Evolutionary conservation across 148 eudicot genomes (phyloP).

Genomic region (Beta vulgaris): DNA sequence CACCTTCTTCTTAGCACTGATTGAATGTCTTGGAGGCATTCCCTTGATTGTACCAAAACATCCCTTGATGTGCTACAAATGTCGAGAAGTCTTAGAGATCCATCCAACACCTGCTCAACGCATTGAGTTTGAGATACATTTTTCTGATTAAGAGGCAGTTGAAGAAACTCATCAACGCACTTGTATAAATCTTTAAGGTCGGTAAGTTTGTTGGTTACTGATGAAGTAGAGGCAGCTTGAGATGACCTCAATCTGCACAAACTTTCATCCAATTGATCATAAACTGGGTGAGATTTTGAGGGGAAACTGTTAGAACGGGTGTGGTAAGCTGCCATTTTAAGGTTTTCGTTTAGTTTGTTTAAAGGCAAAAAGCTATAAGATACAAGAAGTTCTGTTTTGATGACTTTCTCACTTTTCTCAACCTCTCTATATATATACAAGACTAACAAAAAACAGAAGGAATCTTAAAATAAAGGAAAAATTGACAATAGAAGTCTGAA

Average conservation of each 20-base stretch:
- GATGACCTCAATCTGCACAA: conserved; percentile 27
- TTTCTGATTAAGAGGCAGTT: conserved; percentile 16
- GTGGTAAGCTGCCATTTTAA: conserved; percentile 15
- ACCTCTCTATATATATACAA: neutral
- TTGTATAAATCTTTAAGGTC: conserved; percentile 23
- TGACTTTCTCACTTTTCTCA: neutral
- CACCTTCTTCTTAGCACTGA: conserved; percentile 35
- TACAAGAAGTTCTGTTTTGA: neutral
- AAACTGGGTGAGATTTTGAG: conserved; percentile 2
- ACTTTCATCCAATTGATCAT: neutral
- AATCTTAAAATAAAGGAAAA: neutral
- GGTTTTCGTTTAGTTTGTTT: neutral
- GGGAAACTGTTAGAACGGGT: conserved; percentile 13
- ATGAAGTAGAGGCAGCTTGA: conserved; percentile 32
- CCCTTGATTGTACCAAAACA: conserved; percentile 24
- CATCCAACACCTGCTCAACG: conserved; percentile 26
- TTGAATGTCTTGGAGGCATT: conserved; percentile 23
- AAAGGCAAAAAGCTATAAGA: neutral
- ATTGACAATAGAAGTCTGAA: no score
- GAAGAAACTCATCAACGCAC: conserved; percentile 31
- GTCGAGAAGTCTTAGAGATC: conserved; percentile 38
- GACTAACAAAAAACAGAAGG: neutral
- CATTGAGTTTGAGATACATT: neutral
- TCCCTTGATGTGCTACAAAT: conserved; percentile 26
- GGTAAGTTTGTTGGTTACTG: conserved; percentile 18